Evolutionary conservation across 306 rosid species (phyloP), one percentile per base, ranked within the genome.

Genomic region (Dryas alaskensis): DNA sequence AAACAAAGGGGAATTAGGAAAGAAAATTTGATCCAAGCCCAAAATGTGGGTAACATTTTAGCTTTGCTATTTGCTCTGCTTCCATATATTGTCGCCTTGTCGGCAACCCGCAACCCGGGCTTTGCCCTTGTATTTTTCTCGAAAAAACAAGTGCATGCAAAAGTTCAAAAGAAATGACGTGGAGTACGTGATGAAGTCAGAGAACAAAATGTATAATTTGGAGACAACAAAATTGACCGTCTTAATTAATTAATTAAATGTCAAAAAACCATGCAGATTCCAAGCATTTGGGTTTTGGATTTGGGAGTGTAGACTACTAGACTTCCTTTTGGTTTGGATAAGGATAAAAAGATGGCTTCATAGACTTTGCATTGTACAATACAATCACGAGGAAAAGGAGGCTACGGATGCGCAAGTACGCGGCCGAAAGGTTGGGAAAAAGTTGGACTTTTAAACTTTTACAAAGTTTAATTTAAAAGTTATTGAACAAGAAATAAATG

Each of bases 351-450:
- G 11, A 60, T 45, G 8, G 48, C 0, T 45, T 8, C 44, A 60
- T 10, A 11, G 1, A 40, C 48, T 16, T 16, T 10, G 12, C 27
- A 39, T 27, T 62, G 9, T 31, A 31, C 37, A 5, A 45, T 2
- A 5, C 50, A 7, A 7, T 19, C 54, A 46, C 55, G 44, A 12
- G 74, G 10, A 10, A 11, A 60, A 31, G 45, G 31, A 31, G 44
- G 65, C 2, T 11, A 27, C 1, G 45, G 53, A 31, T 7, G 51
- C 42, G 6, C 71, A 11, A 10, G 63, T 17, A 45, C 13, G 8
- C 14, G 4, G 63, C 74, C 52, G 39, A 70, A 70, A 70, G 64
- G 50, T 42, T 42, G 42, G 42, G 69, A 60, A 12, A 22, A 63
- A 40, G 13, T 63, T 63, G 27, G 17, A 53, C 64, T 6, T 31